phyloP scores from a whole-genome alignment of 225 moss, liverwort and hornwort genomes.

The Asterella californica region DNA sequence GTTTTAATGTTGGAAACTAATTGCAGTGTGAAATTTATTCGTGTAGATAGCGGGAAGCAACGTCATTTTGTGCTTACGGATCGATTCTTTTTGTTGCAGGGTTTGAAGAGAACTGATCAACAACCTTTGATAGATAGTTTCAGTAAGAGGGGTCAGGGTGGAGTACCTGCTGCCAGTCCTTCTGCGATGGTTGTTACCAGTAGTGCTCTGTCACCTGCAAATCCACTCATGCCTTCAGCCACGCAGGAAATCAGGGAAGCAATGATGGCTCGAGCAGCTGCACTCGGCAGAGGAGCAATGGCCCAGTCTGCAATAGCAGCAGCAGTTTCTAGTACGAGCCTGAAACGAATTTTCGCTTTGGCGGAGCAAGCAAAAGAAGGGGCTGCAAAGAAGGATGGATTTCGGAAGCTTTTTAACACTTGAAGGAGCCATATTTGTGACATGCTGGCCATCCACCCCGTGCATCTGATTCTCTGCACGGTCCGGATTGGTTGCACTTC shows the following conservation, averaged over 20 bases:
- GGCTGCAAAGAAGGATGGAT: slow-evolving; percentile 93
- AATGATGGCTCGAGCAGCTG: slow-evolving; percentile 94
- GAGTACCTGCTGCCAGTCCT: slow-evolving; percentile 38
- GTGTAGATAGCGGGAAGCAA: neutral
- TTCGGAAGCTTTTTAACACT: slow-evolving; percentile 61
- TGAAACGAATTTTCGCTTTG: slow-evolving; percentile 93
- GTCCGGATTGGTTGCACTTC: slow-evolving; percentile 1
- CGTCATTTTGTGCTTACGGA: neutral
- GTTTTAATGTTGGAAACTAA: neutral
- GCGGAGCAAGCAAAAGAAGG: slow-evolving; percentile 99
- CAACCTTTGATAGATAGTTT: slow-evolving; percentile 88
- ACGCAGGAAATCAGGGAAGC: slow-evolving; percentile 78
- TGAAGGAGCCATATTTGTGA: slow-evolving; percentile 16
- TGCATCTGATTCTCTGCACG: neutral
- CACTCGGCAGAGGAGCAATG: slow-evolving; percentile 91
- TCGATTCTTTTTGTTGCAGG: slow-evolving; percentile 40
- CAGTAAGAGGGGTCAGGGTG: slow-evolving; percentile 72
- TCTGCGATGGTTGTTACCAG: slow-evolving; percentile 1
- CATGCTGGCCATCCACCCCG: neutral
- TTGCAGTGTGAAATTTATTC: neutral
- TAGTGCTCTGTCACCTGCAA: slow-evolving; percentile 21
- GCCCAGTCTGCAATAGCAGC: slow-evolving; percentile 95
- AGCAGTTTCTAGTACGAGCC: slow-evolving; percentile 85
- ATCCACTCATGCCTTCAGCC: slow-evolving; percentile 29
- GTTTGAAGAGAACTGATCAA: slow-evolving; percentile 84